Conservation (phyloP, 495 filamentous ascomycete genomes). For the Oidiodendron maius region DNA sequence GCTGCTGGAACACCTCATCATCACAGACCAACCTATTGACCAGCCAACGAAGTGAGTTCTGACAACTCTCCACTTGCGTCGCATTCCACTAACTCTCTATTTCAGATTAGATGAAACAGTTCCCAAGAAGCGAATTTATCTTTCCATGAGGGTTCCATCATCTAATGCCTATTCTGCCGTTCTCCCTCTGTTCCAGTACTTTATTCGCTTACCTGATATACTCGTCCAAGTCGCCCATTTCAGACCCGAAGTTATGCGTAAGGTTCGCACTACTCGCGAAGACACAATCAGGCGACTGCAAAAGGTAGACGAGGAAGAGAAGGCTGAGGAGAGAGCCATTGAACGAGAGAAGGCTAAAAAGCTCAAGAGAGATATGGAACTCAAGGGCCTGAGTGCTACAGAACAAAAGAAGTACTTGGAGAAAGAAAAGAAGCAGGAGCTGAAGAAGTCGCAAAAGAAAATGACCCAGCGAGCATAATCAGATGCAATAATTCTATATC, state of each 20-base stretch:
- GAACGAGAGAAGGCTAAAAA: constrained; percentile 84
- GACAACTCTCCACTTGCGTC: not conserved
- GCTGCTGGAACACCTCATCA: constrained; percentile 77
- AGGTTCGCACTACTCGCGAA: constrained; percentile 73
- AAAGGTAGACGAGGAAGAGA: constrained; percentile 81
- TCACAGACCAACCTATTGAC: constrained; percentile 86
- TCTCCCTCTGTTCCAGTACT: constrained; percentile 72
- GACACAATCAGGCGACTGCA: constrained; percentile 75
- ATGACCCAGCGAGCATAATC: constrained; percentile 34
- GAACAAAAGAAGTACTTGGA: constrained; percentile 95
- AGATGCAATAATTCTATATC: not conserved
- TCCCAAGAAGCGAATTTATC: constrained; percentile 79
- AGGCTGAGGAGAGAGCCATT: constrained; percentile 77
- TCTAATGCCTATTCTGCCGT: constrained; percentile 60
- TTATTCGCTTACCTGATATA: constrained; percentile 76
- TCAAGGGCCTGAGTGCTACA: constrained; percentile 81
- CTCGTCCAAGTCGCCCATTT: constrained; percentile 75
- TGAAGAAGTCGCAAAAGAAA: constrained; percentile 68
- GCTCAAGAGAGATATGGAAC: constrained; percentile 78
- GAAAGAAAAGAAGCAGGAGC: constrained; percentile 78
- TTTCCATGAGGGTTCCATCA: constrained; percentile 63
- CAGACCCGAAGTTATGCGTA: constrained; percentile 82
- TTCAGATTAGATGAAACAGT: constrained; percentile 75
- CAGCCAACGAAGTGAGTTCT: constrained; percentile 62
- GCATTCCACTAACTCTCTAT: constrained; percentile 22